These are phyloP conservation scores for Alnus glutinosa DNA, from an alignment of 306 rosid species.

Conservation along the genomic window DNA sequence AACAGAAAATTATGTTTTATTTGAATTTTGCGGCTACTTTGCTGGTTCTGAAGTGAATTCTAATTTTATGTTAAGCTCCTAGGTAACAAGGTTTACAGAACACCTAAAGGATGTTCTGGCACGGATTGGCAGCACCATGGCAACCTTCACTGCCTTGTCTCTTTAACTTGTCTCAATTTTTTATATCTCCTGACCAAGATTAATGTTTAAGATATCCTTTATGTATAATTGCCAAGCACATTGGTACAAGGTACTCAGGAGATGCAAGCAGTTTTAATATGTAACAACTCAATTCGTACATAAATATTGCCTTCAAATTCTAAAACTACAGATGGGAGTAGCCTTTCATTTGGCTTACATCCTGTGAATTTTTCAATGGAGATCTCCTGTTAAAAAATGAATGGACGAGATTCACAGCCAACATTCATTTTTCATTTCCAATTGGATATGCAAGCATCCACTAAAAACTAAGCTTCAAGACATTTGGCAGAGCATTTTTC, in stretches of 20 bases:
- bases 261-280: background rate
- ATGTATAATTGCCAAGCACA: background rate
- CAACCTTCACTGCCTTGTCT: background rate
- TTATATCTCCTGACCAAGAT: background rate
- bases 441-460: background rate
- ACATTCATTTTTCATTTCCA: background rate
- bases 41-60: background rate
- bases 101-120: background rate
- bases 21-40: background rate
- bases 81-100: background rate
- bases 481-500: background rate
- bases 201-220: background rate
- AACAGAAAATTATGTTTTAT: constrained; percentile 4
- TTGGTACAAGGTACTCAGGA: background rate
- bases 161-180: background rate
- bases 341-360: background rate
- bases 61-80: background rate
- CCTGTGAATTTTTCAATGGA: too few relatives aligned
- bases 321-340: background rate
- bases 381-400: too few relatives aligned
- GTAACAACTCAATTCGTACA: background rate
- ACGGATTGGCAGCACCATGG: background rate
- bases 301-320: background rate
- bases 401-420: too few relatives aligned
- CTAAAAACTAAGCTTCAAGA: background rate